These are phyloP conservation scores for Mediolabrus comicus DNA, from an alignment of 108 stramenopile genomes.

Conservation along the genomic window DNA sequence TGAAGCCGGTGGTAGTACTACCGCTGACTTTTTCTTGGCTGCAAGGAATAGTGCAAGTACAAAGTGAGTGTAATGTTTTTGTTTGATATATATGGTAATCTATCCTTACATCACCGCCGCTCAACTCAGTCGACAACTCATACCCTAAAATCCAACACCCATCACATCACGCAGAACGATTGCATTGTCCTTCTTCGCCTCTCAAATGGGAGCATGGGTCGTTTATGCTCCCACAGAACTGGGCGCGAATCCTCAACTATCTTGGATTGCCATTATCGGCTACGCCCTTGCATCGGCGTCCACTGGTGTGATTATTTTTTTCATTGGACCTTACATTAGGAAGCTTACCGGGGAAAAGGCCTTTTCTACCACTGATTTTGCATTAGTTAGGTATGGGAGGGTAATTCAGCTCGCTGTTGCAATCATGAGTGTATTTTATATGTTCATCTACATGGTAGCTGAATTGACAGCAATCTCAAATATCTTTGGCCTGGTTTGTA, in stretches of 20 bases:
- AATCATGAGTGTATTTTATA: slow-evolving; percentile 66
- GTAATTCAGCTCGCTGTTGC: slow-evolving; percentile 70
- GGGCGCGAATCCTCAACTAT: slow-evolving; percentile 59
- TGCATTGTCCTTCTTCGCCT: slow-evolving; percentile 71
- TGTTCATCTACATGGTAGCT: slow-evolving; percentile 80
- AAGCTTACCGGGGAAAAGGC: slow-evolving; percentile 46
- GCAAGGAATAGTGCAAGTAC: slow-evolving; percentile 59
- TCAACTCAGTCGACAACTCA: background rate
- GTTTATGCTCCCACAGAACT: slow-evolving; percentile 78
- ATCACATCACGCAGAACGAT: slow-evolving; percentile 30
- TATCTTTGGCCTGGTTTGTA: slow-evolving; percentile 52
- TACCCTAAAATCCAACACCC: background rate
- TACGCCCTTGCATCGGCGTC: slow-evolving; percentile 63
- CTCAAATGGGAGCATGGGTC: slow-evolving; percentile 80
- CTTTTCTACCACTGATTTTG: slow-evolving; percentile 73
- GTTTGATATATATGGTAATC: background rate
- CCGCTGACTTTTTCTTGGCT: slow-evolving; percentile 59
- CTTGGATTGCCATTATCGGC: slow-evolving; percentile 74
- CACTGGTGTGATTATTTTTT: slow-evolving; percentile 55
- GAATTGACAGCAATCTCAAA: slow-evolving; percentile 75
- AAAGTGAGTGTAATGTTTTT: slow-evolving; percentile 10
- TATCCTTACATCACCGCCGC: too few species aligned
- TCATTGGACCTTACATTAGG: slow-evolving; percentile 56
- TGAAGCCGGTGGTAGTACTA: slow-evolving; percentile 9
- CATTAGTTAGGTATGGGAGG: slow-evolving; percentile 67